A percentile compares a stretch with the other conserved stretches of the same genome.
Conservation (phyloP, 345 rosid genomes). For the Aurinia saxatilis region DNA sequence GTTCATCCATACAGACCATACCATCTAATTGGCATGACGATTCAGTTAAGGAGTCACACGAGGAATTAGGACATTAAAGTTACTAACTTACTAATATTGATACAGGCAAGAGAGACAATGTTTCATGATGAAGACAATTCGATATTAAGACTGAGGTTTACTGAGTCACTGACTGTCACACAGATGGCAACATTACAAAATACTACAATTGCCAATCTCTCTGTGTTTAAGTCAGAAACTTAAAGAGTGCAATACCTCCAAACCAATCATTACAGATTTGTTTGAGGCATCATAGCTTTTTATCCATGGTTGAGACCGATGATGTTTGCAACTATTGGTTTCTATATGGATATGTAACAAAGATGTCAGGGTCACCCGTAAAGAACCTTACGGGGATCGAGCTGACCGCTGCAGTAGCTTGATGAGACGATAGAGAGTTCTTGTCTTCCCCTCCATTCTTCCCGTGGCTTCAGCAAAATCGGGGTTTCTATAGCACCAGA, state of each 20-base stretch:
- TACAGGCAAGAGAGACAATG: not conserved
- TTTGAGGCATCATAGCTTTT: not conserved
- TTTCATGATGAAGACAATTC: not conserved
- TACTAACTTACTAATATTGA: not conserved
- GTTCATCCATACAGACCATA: too few relatives aligned
- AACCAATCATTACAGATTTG: slow-evolving; percentile 6
- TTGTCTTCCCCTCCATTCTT: slow-evolving; percentile 16
- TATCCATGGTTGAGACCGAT: not conserved
- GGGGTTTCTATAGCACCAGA: slow-evolving; percentile 23
- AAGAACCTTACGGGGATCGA: slow-evolving; percentile 58
- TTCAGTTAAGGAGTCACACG: too few relatives aligned
- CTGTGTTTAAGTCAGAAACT: slow-evolving; percentile 18
- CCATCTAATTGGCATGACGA: too few relatives aligned
- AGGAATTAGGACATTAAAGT: not conserved
- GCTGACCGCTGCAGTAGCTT: slow-evolving; percentile 25
- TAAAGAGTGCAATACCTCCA: not conserved
- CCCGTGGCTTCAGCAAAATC: slow-evolving; percentile 10
- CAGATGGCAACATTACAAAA: slow-evolving; percentile 15
- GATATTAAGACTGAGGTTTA: slow-evolving; percentile 9
- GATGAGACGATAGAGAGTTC: slow-evolving; percentile 5
- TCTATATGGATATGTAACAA: not conserved
- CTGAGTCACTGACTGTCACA: slow-evolving; percentile 16
- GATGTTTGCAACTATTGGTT: not conserved
- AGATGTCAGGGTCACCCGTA: slow-evolving; percentile 36
- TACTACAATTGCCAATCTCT: slow-evolving; percentile 2